Evolutionary conservation across 768 basidiomycete species (phyloP).

Genomic region (Termitomyces titanicus): DNA sequence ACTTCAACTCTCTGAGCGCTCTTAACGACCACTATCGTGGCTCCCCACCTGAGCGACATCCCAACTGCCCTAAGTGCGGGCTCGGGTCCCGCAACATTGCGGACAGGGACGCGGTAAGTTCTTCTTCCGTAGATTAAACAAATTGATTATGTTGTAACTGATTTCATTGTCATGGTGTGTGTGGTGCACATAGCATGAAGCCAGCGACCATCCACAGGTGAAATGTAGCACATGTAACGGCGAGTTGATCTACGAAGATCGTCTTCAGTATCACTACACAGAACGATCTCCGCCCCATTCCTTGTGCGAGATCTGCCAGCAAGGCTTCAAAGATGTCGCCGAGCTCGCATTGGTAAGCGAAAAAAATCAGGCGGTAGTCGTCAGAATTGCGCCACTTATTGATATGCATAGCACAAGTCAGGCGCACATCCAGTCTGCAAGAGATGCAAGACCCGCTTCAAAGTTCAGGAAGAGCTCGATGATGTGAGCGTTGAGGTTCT

Average conservation of each 20-base stretch:
- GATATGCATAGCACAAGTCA: background rate
- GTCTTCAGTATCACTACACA: background rate
- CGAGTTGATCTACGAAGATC: background rate
- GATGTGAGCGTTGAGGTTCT: background rate
- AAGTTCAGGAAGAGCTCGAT: background rate
- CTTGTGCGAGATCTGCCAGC: background rate
- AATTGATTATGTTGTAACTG: background rate
- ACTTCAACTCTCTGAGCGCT: background rate
- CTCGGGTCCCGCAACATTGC: slow-evolving; percentile 1
- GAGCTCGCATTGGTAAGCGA: slow-evolving; percentile 1
- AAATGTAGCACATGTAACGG: background rate
- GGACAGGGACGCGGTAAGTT: background rate
- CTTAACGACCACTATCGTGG: slow-evolving; percentile 9
- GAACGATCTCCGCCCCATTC: background rate
- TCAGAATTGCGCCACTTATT: background rate
- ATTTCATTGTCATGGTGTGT: background rate
- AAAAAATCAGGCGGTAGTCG: background rate
- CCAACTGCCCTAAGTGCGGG: slow-evolving; percentile 7
- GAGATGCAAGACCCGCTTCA: background rate
- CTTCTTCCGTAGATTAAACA: background rate
- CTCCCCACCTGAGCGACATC: slow-evolving; percentile 4
- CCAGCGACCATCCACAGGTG: background rate
- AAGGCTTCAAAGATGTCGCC: background rate
- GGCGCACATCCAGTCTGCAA: background rate
- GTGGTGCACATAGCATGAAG: slow-evolving; percentile 2